Evolutionary conservation across 2,329 filamentous ascomycete genomes (phyloP), one percentile per base, ranked within the genome.

Genomic region (Tolypocladium inflatum): DNA sequence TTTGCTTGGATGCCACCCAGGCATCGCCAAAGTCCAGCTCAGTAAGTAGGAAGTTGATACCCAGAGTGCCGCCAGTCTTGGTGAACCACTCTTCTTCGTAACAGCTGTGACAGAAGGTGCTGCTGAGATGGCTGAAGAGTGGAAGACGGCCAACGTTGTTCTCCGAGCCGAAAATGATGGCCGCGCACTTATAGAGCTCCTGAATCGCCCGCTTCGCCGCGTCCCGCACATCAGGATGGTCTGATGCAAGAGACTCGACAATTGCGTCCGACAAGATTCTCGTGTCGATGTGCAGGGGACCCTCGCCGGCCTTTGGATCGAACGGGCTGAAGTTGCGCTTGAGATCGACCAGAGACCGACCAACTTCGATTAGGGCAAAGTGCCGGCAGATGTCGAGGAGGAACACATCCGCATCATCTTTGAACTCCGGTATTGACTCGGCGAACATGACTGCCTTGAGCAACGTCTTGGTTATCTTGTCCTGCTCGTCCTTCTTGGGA

Each of bases 1-100:
- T 83, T 68, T 97, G 91, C 65, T 91, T 89, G 15, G 87, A 83
- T 23, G 84, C 80, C 39, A 99, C 79, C 91, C 94, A 99, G 1
- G 78, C 71, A 66, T 95, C 89, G 48, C 91, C 91, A 53, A 99
- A 80, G 56, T 93, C 86, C 57, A 97, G 78, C 64, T 93, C 88
- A 2, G 90, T 93, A 38, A 93, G 86, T 59, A 99, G 77, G 58
- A 95, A 87, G 67, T 90, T 88, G 66, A 99, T 97, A 57, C 95
- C 95, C 23, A 93, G 76, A 57, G 89, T 92, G 43, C 94, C 94
- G 54, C 93, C 94, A 42, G 91, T 89, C 74, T 99, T 99, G 56
- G 92, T 92, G 68, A 96, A 99, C 94, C 95, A 99, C 67, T 99
- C 94, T 70, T 99, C 93, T 66, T 94, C 91, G 66, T 97, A 92